These are phyloP conservation scores for Zasmidium angulare DNA, from an alignment of 2,329 filamentous ascomycete genomes.

Conservation along the genomic window DNA sequence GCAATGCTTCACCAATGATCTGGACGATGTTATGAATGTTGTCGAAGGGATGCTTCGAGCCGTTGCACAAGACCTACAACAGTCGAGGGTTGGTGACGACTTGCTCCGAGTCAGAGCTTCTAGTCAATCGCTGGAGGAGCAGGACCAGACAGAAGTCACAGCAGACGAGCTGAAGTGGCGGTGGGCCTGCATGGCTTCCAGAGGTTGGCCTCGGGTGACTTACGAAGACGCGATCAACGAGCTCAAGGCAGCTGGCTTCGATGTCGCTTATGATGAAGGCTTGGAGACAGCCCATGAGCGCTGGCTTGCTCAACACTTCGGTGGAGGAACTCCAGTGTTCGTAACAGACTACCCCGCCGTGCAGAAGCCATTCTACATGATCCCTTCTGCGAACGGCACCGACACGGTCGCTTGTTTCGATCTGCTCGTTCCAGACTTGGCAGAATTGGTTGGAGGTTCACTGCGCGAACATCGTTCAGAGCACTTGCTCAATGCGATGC, in stretches of 20 bases:
- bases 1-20: conserved; percentile 70
- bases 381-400: conserved; percentile 46
- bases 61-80: conserved; percentile 51
- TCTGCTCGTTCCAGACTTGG: conserved; percentile 78
- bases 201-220: conserved; percentile 81
- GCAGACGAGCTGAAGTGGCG: conserved; percentile 60
- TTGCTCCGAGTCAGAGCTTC: conserved; percentile 40
- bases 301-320: conserved; percentile 71
- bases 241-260: conserved; percentile 55
- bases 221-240: conserved; percentile 75
- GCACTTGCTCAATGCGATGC: conserved; percentile 69
- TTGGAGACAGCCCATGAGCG: conserved; percentile 92
- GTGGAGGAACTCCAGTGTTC: conserved; percentile 71
- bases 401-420: conserved; percentile 88
- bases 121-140: conserved; percentile 37
- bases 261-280: conserved; percentile 63
- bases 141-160: conserved; percentile 38
- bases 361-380: conserved; percentile 93
- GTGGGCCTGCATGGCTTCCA: conserved; percentile 69
- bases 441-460: conserved; percentile 84
- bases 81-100: conserved; percentile 55
- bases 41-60: conserved; percentile 74
- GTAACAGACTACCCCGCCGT: conserved; percentile 87
- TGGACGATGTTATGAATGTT: conserved; percentile 73
- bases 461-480: conserved; percentile 79